Conservation (phyloP, 2,329 filamentous ascomycete species). For the Eutypella sp. region DNA sequence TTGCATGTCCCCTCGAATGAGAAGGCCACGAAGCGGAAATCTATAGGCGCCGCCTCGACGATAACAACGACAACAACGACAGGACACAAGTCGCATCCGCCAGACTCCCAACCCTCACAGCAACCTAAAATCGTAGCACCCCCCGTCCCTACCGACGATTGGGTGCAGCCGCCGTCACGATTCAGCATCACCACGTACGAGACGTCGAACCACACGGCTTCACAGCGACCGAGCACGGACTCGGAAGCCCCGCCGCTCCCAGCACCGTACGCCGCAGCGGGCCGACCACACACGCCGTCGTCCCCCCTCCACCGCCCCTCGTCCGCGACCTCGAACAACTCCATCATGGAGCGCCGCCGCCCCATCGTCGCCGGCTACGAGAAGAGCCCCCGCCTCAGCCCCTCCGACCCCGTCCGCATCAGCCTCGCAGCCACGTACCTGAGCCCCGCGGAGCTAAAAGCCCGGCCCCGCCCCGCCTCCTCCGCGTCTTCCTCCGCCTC, state of each 20-base stretch:
- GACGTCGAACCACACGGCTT: slow-evolving; percentile 42
- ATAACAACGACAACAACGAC: slow-evolving; percentile 6
- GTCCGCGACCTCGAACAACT: slow-evolving; percentile 12
- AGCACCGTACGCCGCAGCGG: too few species aligned
- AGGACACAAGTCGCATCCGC: slow-evolving; percentile 25
- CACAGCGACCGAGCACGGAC: slow-evolving; percentile 33
- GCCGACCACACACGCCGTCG: neutral
- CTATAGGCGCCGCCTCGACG: slow-evolving; percentile 21
- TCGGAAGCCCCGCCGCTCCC: slow-evolving; percentile 32
- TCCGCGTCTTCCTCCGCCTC: neutral
- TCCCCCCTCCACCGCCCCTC: neutral
- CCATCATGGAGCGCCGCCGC: slow-evolving; percentile 36
- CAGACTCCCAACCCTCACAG: slow-evolving; percentile 21
- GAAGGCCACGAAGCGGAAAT: slow-evolving; percentile 43
- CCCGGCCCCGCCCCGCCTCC: neutral
- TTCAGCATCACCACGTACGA: slow-evolving; percentile 62
- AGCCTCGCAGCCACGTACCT: slow-evolving; percentile 23
- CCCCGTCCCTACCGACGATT: slow-evolving; percentile 27
- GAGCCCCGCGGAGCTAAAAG: slow-evolving; percentile 1
- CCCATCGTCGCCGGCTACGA: slow-evolving; percentile 27
- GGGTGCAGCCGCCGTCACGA: slow-evolving; percentile 51
- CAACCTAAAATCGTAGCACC: slow-evolving; percentile 16
- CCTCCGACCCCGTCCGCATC: slow-evolving; percentile 24
- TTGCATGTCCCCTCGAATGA: slow-evolving; percentile 22
- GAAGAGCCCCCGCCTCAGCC: slow-evolving; percentile 9